A percentile compares a stretch with the other conserved stretches of the same genome.
Conservation (phyloP, 768 basidiomycete species). For the Lactarius pseudohatsudake region DNA sequence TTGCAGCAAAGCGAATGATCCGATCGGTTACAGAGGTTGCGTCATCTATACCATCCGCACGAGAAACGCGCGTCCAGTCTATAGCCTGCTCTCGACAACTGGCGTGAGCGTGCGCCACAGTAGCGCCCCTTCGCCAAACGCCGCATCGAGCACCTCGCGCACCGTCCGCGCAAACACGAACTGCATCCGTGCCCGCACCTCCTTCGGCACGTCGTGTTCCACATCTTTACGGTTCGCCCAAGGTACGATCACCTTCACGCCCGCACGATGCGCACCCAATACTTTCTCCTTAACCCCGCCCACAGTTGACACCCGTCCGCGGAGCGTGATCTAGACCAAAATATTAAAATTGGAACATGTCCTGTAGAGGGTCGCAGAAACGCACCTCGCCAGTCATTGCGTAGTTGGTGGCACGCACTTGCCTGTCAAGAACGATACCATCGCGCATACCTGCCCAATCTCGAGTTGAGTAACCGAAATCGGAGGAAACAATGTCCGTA, state of each 20-base stretch:
- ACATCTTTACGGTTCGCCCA: constrained; percentile 86
- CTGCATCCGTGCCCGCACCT: constrained; percentile 71
- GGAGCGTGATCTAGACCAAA: constrained; percentile 63
- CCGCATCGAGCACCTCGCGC: constrained; percentile 77
- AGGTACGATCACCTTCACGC: constrained; percentile 80
- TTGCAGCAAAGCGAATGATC: constrained; percentile 84
- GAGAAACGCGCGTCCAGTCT: too few relatives aligned
- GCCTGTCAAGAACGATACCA: constrained; percentile 82
- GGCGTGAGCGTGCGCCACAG: constrained; percentile 56
- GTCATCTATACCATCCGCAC: too few relatives aligned
- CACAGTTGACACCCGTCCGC: constrained; percentile 79
- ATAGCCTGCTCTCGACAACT: constrained; percentile 56
- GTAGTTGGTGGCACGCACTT: constrained; percentile 67
- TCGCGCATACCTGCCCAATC: constrained; percentile 63
- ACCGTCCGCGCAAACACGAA: constrained; percentile 82
- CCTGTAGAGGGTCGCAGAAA: too few relatives aligned
- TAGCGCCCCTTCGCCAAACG: constrained; percentile 70
- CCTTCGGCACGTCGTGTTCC: constrained; percentile 75
- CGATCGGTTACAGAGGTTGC: too few relatives aligned
- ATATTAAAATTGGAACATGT: too few relatives aligned
- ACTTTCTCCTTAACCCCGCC: constrained; percentile 94
- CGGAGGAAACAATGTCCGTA: background rate
- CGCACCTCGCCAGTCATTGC: constrained; percentile 86
- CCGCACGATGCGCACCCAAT: constrained; percentile 85
- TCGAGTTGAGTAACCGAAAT: constrained; percentile 2